These are phyloP conservation scores for Aspergillus piperis DNA, from an alignment of 2,329 filamentous ascomycete species.

Conservation along the genomic window DNA sequence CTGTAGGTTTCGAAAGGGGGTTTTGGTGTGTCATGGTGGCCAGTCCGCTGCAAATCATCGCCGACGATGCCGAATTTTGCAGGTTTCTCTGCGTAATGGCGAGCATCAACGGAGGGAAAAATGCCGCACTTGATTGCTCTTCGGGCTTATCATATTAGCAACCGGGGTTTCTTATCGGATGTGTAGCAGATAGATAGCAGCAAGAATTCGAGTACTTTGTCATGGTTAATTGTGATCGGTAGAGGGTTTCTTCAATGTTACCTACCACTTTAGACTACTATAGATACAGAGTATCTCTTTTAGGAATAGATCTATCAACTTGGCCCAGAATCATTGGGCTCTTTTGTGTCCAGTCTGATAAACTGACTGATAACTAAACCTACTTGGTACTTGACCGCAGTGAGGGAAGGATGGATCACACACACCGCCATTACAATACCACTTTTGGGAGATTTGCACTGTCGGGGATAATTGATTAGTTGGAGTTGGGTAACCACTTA, in stretches of 20 bases:
- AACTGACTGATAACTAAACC: background rate
- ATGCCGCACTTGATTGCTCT: conserved; percentile 22
- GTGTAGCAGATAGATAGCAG: conserved; percentile 14
- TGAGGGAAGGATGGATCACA: background rate
- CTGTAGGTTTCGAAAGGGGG: conserved; percentile 19
- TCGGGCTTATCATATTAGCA: background rate
- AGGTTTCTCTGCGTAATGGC: conserved; percentile 24
- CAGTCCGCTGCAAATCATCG: conserved; percentile 26
- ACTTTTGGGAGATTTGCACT: too few species aligned
- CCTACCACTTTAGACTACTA: too few species aligned
- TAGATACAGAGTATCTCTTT: too few species aligned
- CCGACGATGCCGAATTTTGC: conserved; percentile 15
- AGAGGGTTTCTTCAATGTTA: too few species aligned
- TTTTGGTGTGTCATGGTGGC: conserved; percentile 30
- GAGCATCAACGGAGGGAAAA: conserved; percentile 11
- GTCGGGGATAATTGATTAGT: too few species aligned
- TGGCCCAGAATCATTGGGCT: background rate
- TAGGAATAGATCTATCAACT: background rate
- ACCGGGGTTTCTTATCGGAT: conserved; percentile 2
- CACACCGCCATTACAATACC: background rate
- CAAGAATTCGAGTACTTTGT: conserved; percentile 14
- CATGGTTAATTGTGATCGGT: conserved; percentile 1
- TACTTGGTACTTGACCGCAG: too few species aligned
- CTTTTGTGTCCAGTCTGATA: background rate
- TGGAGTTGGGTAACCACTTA: background rate